Evolutionary conservation across 202 grass and related monocot genomes (phyloP).

Genomic region (Digitaria exilis): DNA sequence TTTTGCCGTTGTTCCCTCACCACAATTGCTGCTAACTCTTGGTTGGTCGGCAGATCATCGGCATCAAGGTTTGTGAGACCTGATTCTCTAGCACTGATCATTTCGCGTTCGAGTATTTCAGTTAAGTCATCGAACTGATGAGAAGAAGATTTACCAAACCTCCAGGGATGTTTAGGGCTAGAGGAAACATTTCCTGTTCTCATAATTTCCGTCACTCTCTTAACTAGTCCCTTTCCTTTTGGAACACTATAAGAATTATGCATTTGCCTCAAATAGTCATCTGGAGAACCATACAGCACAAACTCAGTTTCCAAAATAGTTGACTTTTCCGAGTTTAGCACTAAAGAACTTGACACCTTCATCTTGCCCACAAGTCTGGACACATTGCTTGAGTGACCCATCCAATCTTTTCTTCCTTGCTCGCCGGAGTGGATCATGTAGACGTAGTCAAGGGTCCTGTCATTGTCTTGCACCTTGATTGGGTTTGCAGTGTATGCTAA

Average conservation of each 20-base stretch:
- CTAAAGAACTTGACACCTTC: constrained; percentile 66
- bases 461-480: constrained; percentile 34
- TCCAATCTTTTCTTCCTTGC: constrained; percentile 62
- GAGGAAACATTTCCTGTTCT: constrained; percentile 53
- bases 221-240: constrained; percentile 64
- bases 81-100: constrained; percentile 42
- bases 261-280: constrained; percentile 58
- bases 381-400: constrained; percentile 34
- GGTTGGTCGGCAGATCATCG: constrained; percentile 51
- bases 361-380: constrained; percentile 75
- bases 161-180: constrained; percentile 50
- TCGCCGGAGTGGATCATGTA: constrained; percentile 66
- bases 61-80: constrained; percentile 20
- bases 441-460: constrained; percentile 56
- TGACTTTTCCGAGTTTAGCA: constrained; percentile 48
- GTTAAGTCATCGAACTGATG: constrained; percentile 40
- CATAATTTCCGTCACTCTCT: constrained; percentile 75
- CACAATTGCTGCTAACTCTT: constrained; percentile 76
- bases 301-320: constrained; percentile 64
- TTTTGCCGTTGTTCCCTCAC: constrained; percentile 43
- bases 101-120: constrained; percentile 35
- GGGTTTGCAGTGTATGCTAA: constrained; percentile 58
- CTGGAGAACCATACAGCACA: constrained; percentile 70
- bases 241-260: constrained; percentile 38
- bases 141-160: constrained; percentile 41